Conservation (phyloP, 768 basidiomycete genomes). For the Mycena venus region DNA sequence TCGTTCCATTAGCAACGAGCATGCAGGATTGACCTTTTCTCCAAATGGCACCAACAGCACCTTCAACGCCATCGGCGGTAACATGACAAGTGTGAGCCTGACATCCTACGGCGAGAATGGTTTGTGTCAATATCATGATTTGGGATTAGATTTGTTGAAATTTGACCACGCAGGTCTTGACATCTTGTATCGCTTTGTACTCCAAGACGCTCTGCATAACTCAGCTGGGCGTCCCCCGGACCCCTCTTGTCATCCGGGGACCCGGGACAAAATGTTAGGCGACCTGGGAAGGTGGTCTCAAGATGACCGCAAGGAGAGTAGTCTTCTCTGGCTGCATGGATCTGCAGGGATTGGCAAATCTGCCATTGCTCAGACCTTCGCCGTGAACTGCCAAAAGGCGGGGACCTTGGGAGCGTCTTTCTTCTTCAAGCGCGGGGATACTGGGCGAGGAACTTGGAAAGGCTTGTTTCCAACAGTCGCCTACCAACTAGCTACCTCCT, state of each 20-base stretch:
- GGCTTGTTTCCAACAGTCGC: conserved; percentile 45
- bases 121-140: too few species aligned
- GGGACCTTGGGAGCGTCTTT: conserved; percentile 44
- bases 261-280: neutral
- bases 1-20: neutral
- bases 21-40: neutral
- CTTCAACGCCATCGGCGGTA: neutral
- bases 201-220: neutral
- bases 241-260: conserved; percentile 16
- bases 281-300: neutral
- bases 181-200: conserved; percentile 43
- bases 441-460: conserved; percentile 37
- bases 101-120: conserved; percentile 1
- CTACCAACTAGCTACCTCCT: conserved; percentile 36
- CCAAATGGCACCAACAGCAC: neutral
- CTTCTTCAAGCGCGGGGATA: conserved; percentile 47
- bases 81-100: neutral
- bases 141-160: too few species aligned
- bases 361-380: conserved; percentile 35
- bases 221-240: neutral
- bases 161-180: too few species aligned
- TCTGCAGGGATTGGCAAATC: conserved; percentile 39
- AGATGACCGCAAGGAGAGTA: neutral
- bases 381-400: conserved; percentile 22
- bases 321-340: conserved; percentile 37